Evolutionary conservation across 257 asterid species (phyloP).

Genomic region (Nicotiana undulata): DNA sequence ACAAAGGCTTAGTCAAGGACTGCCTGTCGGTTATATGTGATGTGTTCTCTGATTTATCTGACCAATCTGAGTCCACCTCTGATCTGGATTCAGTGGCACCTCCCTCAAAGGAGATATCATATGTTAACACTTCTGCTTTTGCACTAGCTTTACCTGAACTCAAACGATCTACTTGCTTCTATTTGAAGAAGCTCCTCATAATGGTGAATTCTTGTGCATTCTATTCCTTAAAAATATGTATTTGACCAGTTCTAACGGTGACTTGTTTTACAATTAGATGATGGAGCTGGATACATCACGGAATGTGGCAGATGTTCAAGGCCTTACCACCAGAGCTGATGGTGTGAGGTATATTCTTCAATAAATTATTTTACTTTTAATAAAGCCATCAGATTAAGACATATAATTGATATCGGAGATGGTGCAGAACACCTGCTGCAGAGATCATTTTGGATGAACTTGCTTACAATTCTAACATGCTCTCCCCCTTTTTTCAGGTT

Average conservation of each 20-base stretch:
- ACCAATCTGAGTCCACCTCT: conserved; percentile 20
- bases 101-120: conserved; percentile 21
- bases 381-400: background rate
- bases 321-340: conserved; percentile 75
- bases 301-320: conserved; percentile 51
- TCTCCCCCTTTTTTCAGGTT: conserved; percentile 74
- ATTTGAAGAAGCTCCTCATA: conserved; percentile 49
- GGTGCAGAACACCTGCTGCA: conserved; percentile 64
- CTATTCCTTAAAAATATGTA: background rate
- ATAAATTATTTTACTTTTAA: background rate
- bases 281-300: conserved; percentile 79
- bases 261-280: conserved; percentile 34
- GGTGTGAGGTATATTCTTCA: conserved; percentile 50
- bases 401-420: conserved; percentile 12
- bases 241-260: conserved; percentile 9
- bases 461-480: conserved; percentile 40
- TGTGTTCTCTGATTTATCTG: conserved; percentile 18
- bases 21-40: conserved; percentile 39
- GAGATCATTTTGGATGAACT: conserved; percentile 85
- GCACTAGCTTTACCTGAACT: conserved; percentile 59
- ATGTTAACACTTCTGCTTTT: conserved; percentile 25
- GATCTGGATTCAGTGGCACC: conserved; percentile 23
- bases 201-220: conserved; percentile 45
- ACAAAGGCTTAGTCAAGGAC: conserved; percentile 60
- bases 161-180: conserved; percentile 36